Percentiles rank a stretch among this genome's conserved stretches.
These are phyloP conservation scores for grape (Vitis vinifera) DNA, from an alignment of 164 flowering plant species.

Conservation along the genomic window DNA sequence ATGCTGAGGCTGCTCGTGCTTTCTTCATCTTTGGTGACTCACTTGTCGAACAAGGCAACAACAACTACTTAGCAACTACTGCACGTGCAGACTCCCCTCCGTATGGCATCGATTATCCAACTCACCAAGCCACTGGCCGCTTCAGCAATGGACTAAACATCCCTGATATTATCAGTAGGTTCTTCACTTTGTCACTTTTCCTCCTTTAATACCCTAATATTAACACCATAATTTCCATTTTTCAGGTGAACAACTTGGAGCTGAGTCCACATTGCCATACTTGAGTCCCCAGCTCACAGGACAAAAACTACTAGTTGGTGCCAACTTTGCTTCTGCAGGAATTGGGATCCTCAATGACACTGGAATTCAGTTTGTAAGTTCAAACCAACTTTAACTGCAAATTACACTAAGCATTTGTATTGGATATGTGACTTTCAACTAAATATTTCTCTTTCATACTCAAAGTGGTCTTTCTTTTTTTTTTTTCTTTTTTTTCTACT, in stretches of 20 bases:
- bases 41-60: conserved; percentile 80
- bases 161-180: conserved; percentile 73
- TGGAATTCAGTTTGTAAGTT: conserved; percentile 81
- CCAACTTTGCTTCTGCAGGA: conserved; percentile 94
- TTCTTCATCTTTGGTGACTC: conserved; percentile 93
- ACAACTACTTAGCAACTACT: conserved; percentile 61
- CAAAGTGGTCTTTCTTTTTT: background rate
- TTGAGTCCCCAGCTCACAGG: conserved; percentile 63
- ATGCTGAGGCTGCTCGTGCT: conserved; percentile 41
- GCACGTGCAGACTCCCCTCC: conserved; percentile 84
- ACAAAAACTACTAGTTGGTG: conserved; percentile 60
- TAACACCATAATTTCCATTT: background rate
- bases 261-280: conserved; percentile 57
- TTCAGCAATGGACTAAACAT: conserved; percentile 84
- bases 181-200: background rate
- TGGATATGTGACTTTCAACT: background rate
- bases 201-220: background rate
- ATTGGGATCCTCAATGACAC: conserved; percentile 87
- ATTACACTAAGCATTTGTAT: background rate
- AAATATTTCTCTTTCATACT: background rate
- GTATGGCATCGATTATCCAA: conserved; percentile 76
- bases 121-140: conserved; percentile 71
- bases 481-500: too few species aligned
- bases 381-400: background rate
- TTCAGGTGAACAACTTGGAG: conserved; percentile 58